Base-by-base conservation (phyloP, 768 basidiomycete genomes). In the Lactarius quietus region DNA sequence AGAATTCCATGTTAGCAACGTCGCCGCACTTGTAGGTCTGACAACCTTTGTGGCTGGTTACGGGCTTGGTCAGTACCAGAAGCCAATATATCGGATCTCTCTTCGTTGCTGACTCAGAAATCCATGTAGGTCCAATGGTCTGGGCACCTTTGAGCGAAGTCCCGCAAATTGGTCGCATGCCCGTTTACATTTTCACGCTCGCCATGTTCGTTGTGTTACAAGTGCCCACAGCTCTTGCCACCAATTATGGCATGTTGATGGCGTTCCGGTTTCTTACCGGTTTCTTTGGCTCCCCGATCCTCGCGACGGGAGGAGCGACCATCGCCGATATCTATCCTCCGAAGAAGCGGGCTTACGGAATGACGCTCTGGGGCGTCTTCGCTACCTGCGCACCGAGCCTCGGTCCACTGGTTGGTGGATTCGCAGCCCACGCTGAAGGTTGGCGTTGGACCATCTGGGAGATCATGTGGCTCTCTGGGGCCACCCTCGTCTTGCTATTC, bases 361-460 rank as follows among this genome's bases (percentile, higher is more conserved):
- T 74, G 59, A 73, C 72, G 1, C 33, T 75, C 23, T 75, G 73
- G 73, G 71, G 70, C 8, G 48, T 73, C 10, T 74, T 73, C 35
- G 74, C 74, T 10, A 63, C 72, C 9, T 68, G 58, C 14, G 76
- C 72, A 14, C 76, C 76, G 5, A 72, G 73, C 56, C 69, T 74
- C 10, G 76, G 76, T 0, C 76, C 76, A 2, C 67, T 76, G 1
- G 67, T 76, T 15, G 76, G 76, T 31, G 73, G 76, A 5, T 78
- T 77, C 59, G 74, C 74, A 1, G 74, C 72, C 3, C 71, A 76
- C 59, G 69, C 66, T 7, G 61, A 78, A 41, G 63, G 69, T 9
- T 78, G 76, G 77, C 68, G 68, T 17, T 78, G 77, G 76, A 75
- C 76, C 12, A 72, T 75, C 56, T 74, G 73, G 71, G 74, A 74